Evolutionary conservation across 345 rosid genomes (phyloP).

Genomic region (Eucalyptus curtisii): DNA sequence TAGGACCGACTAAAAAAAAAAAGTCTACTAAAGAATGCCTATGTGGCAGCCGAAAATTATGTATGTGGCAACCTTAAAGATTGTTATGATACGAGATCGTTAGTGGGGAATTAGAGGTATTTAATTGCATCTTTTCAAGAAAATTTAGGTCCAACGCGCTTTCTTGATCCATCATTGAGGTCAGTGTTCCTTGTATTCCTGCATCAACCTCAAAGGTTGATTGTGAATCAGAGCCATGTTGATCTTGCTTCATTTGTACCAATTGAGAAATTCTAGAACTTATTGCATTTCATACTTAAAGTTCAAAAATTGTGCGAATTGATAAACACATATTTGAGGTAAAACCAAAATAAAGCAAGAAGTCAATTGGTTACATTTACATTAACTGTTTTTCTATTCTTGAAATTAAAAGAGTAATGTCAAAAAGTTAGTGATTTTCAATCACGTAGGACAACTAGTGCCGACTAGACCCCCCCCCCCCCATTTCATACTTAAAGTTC

Average conservation of each 20-base stretch:
- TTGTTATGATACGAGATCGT: background rate
- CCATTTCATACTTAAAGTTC: too few relatives aligned
- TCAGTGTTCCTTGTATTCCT: background rate
- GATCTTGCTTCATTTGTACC: background rate
- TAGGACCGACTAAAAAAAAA: too few relatives aligned
- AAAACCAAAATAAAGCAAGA: background rate
- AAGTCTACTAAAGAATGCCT: background rate
- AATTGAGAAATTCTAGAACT: background rate
- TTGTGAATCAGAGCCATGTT: background rate
- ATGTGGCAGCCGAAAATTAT: background rate
- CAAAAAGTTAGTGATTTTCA: too few relatives aligned
- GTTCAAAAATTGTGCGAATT: background rate
- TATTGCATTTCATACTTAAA: background rate
- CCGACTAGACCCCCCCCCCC: too few relatives aligned
- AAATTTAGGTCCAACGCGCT: background rate
- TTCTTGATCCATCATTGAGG: background rate
- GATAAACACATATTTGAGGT: background rate
- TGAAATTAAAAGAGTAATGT: too few relatives aligned
- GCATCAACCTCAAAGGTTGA: background rate
- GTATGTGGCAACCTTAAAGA: background rate
- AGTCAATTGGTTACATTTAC: background rate
- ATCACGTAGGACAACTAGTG: rapidly evolving
- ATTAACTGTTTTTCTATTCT: too few relatives aligned
- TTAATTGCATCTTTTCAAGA: background rate
- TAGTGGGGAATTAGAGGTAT: background rate